Conservation (phyloP, 305 asterid species). For the Striga hermonthica region DNA sequence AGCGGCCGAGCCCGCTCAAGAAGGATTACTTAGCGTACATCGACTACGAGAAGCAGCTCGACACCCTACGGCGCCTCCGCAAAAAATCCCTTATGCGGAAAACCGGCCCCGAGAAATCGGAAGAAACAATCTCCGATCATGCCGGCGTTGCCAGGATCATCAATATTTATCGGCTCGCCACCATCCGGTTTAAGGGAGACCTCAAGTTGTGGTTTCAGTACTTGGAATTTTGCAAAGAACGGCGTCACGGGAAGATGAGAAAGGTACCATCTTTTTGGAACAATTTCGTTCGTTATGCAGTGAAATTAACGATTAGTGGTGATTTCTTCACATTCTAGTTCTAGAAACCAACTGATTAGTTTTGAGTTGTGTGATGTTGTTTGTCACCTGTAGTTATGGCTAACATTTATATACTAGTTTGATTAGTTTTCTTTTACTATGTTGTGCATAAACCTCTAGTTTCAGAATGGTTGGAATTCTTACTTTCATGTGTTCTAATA, state of each 20-base stretch:
- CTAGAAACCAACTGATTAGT: too few relatives aligned
- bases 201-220: constrained; percentile 88
- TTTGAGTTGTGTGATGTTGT: too few relatives aligned
- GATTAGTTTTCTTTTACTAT: too few relatives aligned
- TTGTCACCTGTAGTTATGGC: too few relatives aligned
- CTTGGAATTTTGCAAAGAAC: constrained; percentile 74
- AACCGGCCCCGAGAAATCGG: constrained; percentile 42
- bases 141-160: constrained; percentile 75
- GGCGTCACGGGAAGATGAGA: constrained; percentile 77
- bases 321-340: too few relatives aligned
- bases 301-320: too few relatives aligned
- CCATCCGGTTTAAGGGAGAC: constrained; percentile 88
- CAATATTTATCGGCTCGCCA: constrained; percentile 70
- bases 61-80: constrained; percentile 47
- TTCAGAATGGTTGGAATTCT: too few relatives aligned
- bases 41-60: constrained; percentile 78
- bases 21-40: constrained; percentile 65
- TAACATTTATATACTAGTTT: too few relatives aligned
- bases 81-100: constrained; percentile 43
- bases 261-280: constrained; percentile 44
- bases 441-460: too few relatives aligned
- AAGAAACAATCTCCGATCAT: constrained; percentile 66
- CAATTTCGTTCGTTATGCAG: too few relatives aligned
- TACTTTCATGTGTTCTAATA: too few relatives aligned
- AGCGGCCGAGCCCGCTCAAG: constrained; percentile 82